phyloP scores from a whole-genome alignment of 495 filamentous ascomycete species.

The Hypoxylon fuscum region DNA sequence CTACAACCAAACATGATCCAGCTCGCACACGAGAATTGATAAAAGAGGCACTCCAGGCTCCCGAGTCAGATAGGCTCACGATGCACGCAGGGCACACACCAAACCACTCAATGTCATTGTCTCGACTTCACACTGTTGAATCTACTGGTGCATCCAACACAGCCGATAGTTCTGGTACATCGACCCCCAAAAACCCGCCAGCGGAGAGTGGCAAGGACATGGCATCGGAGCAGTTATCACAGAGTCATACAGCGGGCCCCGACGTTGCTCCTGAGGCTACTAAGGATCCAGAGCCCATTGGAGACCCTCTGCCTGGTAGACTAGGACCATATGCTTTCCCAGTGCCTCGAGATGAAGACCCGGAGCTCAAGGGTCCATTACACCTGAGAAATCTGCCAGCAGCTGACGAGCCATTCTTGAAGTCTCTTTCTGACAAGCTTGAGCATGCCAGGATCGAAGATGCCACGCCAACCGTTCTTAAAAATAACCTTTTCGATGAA shows the following conservation, averaged over 20 bases:
- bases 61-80: constrained; percentile 52
- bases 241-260: background rate
- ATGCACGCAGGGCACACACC: constrained; percentile 62
- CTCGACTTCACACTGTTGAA: constrained; percentile 46
- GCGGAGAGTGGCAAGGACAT: constrained; percentile 14
- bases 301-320: constrained; percentile 2
- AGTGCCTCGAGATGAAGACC: constrained; percentile 45
- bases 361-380: constrained; percentile 52
- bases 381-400: constrained; percentile 57
- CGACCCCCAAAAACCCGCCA: constrained; percentile 43
- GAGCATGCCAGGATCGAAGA: constrained; percentile 49
- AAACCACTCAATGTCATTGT: constrained; percentile 55
- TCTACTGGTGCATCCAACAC: constrained; percentile 48
- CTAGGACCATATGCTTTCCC: constrained; percentile 5
- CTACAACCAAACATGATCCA: constrained; percentile 27
- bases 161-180: constrained; percentile 48
- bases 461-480: constrained; percentile 51
- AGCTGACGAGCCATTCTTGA: constrained; percentile 58
- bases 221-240: background rate
- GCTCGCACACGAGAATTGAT: constrained; percentile 38
- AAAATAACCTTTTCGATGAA: constrained; percentile 23
- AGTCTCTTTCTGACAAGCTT: constrained; percentile 52
- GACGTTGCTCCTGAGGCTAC: background rate
- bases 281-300: background rate
- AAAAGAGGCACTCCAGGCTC: constrained; percentile 51